Evolutionary conservation across 208 protist genomes (phyloP).

Genomic region (Wallacemonas sp.): DNA sequence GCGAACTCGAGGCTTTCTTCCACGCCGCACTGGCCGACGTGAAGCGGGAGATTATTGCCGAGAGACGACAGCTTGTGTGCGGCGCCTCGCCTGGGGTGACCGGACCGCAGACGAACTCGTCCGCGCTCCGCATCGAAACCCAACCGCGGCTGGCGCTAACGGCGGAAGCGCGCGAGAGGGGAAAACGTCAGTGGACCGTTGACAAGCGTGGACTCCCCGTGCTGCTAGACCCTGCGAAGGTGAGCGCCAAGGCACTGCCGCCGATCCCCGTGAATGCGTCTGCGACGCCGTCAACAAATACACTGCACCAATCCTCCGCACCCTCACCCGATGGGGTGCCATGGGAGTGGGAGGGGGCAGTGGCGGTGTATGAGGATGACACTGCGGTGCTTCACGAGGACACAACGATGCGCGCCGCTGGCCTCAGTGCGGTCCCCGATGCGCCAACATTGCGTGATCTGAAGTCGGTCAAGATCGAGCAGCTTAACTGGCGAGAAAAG

Average conservation of each 20-base stretch:
- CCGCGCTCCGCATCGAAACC: conserved; percentile 40
- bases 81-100: not conserved
- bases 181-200: conserved; percentile 2
- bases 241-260: conserved; percentile 12
- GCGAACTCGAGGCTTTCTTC: conserved; percentile 89
- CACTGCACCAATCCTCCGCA: conserved; percentile 6
- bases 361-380: not conserved
- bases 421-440: conserved; percentile 31
- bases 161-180: conserved; percentile 11
- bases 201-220: conserved; percentile 29
- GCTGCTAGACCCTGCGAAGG: conserved; percentile 11
- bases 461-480: conserved; percentile 63
- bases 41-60: conserved; percentile 47
- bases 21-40: conserved; percentile 77
- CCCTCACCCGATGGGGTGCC: not conserved
- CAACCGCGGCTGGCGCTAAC: conserved; percentile 46
- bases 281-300: not conserved
- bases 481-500: conserved; percentile 86
- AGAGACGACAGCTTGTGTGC: conserved; percentile 33
- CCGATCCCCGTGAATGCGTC: conserved; percentile 12
- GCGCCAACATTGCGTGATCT: conserved; percentile 51
- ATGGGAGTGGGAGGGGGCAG: conserved; percentile 6
- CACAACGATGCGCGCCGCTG: not conserved
- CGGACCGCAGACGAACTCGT: conserved; percentile 26
- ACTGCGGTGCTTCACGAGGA: not conserved